Percentiles rank a stretch among this genome's conserved stretches.
Evolutionary conservation across 768 basidiomycete genomes (phyloP).

Genomic region (Leccinum uliginosum): DNA sequence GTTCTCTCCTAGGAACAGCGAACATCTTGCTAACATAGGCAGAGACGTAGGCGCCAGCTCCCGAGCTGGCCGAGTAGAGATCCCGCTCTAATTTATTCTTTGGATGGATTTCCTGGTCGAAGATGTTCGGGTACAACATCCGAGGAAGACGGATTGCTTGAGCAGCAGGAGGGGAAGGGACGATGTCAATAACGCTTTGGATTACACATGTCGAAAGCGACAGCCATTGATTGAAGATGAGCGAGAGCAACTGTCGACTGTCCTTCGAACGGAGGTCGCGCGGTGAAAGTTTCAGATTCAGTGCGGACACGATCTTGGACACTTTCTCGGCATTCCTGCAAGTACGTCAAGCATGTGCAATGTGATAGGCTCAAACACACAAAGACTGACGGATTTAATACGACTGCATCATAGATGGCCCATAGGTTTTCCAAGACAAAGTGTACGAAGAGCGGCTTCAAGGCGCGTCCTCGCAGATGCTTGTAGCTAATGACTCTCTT

Average conservation of each 20-base stretch:
- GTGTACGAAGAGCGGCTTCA: constrained; percentile 96
- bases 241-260: constrained; percentile 71
- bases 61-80: constrained; percentile 67
- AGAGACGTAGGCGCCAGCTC: constrained; percentile 54
- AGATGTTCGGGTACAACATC: constrained; percentile 83
- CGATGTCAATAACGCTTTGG: constrained; percentile 85
- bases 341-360: constrained; percentile 8
- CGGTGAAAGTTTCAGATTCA: constrained; percentile 78
- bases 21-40: constrained; percentile 99
- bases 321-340: constrained; percentile 85
- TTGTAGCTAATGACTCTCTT: constrained; percentile 90
- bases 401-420: constrained; percentile 91
- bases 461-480: constrained; percentile 76
- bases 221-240: constrained; percentile 95
- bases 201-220: constrained; percentile 91
- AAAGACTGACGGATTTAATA: constrained; percentile 78
- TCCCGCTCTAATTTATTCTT: constrained; percentile 81
- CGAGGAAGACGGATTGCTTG: constrained; percentile 83
- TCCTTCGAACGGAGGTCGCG: constrained; percentile 94
- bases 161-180: constrained; percentile 83
- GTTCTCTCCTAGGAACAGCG: constrained; percentile 71
- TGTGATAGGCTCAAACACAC: not conserved
- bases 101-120: constrained; percentile 54
- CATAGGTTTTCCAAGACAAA: constrained; percentile 97
- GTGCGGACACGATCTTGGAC: constrained; percentile 76